These are phyloP conservation scores for Hyphopichia buzzinii DNA, from an alignment of 1,139 yeast genomes.

Conservation along the genomic window DNA sequence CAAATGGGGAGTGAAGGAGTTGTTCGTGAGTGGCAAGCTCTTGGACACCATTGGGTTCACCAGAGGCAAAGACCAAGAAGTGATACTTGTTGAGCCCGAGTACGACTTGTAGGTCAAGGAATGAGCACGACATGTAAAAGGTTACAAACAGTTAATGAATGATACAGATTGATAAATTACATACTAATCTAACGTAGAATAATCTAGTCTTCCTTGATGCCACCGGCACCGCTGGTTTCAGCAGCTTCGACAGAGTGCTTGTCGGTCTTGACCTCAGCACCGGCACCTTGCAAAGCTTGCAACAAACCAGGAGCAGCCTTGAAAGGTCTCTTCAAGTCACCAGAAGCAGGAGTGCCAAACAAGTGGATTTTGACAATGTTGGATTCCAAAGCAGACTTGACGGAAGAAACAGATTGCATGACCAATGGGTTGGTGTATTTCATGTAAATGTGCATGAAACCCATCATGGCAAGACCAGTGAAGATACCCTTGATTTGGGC, in stretches of 20 bases:
- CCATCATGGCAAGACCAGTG: constrained; percentile 97
- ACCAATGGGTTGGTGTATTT: constrained; percentile 96
- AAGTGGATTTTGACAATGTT: constrained; percentile 91
- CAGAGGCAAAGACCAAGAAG: constrained; percentile 59
- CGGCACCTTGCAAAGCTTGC: constrained; percentile 60
- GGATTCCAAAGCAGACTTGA: constrained; percentile 86
- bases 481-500: constrained; percentile 75
- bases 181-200: no score
- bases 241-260: constrained; percentile 83
- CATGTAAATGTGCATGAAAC: constrained; percentile 97
- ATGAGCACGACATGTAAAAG: no score
- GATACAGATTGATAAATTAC: no score
- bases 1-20: constrained; percentile 59
- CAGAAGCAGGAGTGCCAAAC: constrained; percentile 78
- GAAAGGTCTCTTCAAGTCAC: constrained; percentile 97
- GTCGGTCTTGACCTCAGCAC: constrained; percentile 65
- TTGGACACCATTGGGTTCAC: constrained; percentile 58
- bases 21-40: constrained; percentile 59
- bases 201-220: constrained; percentile 79
- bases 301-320: constrained; percentile 82
- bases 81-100: constrained; percentile 49
- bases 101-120: no score
- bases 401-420: constrained; percentile 89
- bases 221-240: constrained; percentile 85
- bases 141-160: no score